Evolutionary conservation across 345 rosid genomes (phyloP).

Genomic region (Gossypium arboreum): DNA sequence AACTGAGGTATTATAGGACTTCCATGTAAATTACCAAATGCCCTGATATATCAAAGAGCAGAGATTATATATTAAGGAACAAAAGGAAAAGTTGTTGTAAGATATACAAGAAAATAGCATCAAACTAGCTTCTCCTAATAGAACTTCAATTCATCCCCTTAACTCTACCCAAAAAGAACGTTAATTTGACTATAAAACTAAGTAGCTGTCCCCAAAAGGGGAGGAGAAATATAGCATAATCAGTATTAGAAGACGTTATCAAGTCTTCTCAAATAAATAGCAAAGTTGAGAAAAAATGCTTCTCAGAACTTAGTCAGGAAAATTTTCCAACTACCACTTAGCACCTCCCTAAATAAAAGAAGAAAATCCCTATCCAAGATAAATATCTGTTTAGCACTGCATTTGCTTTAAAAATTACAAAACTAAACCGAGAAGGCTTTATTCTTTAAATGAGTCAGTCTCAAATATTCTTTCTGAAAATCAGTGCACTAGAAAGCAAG

Average conservation of each 20-base stretch:
- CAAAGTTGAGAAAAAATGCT: not conserved
- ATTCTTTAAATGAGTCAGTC: not conserved
- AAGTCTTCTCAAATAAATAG: slow-evolving; percentile 1
- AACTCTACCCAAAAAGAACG: not conserved
- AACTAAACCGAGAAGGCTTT: not conserved
- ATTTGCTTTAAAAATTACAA: not conserved
- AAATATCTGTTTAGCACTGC: not conserved
- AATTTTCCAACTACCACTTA: not conserved
- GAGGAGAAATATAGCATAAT: not conserved
- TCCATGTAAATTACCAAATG: slow-evolving; percentile 49
- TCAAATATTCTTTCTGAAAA: not conserved
- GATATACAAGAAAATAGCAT: slow-evolving; percentile 1
- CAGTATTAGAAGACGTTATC: not conserved
- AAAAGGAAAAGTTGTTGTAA: not conserved
- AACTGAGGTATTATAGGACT: slow-evolving; percentile 47
- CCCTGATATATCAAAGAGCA: slow-evolving; percentile 36
- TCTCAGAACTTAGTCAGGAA: slow-evolving; percentile 4
- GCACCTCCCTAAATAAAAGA: not conserved
- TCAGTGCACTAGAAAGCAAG: not conserved
- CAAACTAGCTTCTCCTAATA: not conserved
- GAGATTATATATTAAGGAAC: not conserved
- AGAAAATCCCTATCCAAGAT: not conserved
- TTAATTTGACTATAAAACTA: not conserved
- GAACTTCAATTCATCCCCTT: not conserved
- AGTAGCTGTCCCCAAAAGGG: not conserved